Base-by-base conservation (phyloP, 2,329 filamentous ascomycete species). In the Eutypa lata region DNA sequence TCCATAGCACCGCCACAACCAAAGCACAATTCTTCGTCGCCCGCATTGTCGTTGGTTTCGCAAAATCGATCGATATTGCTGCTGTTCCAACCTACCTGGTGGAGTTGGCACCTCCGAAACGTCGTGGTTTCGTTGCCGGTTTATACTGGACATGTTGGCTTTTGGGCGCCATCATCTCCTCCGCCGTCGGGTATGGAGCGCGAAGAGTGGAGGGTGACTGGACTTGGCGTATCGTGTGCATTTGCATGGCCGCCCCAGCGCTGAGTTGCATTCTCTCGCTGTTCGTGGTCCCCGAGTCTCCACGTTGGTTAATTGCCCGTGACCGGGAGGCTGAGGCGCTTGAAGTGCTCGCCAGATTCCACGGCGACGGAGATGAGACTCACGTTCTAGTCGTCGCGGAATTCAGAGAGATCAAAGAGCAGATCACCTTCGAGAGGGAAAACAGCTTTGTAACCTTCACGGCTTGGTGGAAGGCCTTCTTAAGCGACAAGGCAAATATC, bases 161-260 rank as follows among this genome's bases (percentile, higher is more conserved):
- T 19, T 21, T 50, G 37, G 48, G 48, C 8, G 48, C 48, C 24
- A 50, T 50, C n/a, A 50, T 50, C 28, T 50, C 48, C 22, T 42
- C 48, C 48, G 19, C 37, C 14, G 48, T 50, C 37, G 48, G 48
- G 19, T 50, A 50, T 18, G 48, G 48, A 44, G 48, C 48, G 19
- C 48, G 48, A 31, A 22, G 21, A 19, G 37, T n/a, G 11, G 48
- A 24, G 4, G 48, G 48, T 24, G 48, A 50, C 31, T 50, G 48
- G 48, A 44, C 26, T 26, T 50, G 48, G 48, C 48, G 48, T 31
- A 50, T 50, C 19, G 33, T 50, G 5, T 50, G 48, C 56, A 66
- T 64, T 31, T 38, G 22, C 26, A 33, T 42, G 13, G 38, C 47
- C 22, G 52, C 22, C 43, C 33, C 49, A 5, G 33, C 44, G 28